Evolutionary conservation across 129 eudicot genomes (phyloP).

Genomic region (Logfia minima): DNA sequence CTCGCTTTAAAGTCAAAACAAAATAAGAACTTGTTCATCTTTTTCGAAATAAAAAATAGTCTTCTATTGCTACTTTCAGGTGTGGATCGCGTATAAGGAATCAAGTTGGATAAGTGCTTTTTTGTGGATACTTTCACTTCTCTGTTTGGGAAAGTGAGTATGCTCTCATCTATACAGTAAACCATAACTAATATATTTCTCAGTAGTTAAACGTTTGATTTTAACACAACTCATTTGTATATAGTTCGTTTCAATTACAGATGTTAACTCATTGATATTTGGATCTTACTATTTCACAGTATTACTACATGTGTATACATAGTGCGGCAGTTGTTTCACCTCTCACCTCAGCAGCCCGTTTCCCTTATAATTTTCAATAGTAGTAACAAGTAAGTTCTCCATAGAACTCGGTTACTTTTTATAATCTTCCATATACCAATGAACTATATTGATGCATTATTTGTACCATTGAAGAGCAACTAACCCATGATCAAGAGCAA

Average conservation of each 20-base stretch:
- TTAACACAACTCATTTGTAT: background rate
- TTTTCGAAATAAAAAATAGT: too few species aligned
- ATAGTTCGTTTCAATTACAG: background rate
- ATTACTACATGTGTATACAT: slow-evolving; percentile 25
- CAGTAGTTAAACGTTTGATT: background rate
- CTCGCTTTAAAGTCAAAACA: too few species aligned
- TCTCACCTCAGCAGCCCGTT: slow-evolving; percentile 21
- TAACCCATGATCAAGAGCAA: too few species aligned
- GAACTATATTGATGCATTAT: background rate
- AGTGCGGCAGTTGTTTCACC: slow-evolving; percentile 16
- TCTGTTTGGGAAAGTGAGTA: background rate
- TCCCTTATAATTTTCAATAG: slow-evolving; percentile 26
- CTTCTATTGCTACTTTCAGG: background rate
- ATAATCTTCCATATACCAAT: background rate
- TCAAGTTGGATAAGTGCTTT: background rate
- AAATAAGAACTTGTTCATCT: too few species aligned
- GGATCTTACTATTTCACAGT: slow-evolving; percentile 1
- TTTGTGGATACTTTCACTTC: background rate
- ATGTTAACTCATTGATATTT: background rate
- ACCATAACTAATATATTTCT: too few species aligned
- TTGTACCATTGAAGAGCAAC: background rate
- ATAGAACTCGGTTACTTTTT: background rate
- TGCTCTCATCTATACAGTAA: too few species aligned
- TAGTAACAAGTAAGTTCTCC: slow-evolving; percentile 9
- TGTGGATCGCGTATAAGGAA: background rate